These are phyloP conservation scores for Leptographium radiaticola DNA, from an alignment of 2,329 filamentous ascomycete species.

Conservation along the genomic window DNA sequence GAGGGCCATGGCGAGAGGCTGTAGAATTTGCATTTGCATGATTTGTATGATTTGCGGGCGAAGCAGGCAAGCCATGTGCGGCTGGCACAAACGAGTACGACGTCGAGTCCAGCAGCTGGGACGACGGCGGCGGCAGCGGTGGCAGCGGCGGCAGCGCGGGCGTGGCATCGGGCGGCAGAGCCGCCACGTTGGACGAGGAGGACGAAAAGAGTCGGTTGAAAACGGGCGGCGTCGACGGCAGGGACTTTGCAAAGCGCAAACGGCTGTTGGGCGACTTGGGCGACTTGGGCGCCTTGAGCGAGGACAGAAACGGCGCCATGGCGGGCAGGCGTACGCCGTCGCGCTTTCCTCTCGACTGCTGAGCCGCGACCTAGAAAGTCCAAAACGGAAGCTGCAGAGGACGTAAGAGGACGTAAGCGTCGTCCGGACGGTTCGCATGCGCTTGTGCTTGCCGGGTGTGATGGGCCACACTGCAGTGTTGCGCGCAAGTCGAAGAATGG, in stretches of 20 bases:
- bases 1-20: too few relatives aligned
- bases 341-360: neutral
- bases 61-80: neutral
- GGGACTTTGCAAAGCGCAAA: constrained; percentile 46
- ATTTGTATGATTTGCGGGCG: neutral
- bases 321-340: neutral
- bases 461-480: too few relatives aligned
- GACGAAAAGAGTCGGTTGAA: constrained; percentile 3
- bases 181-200: neutral
- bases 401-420: too few relatives aligned
- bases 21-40: neutral
- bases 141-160: neutral
- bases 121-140: constrained; percentile 4
- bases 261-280: constrained; percentile 21
- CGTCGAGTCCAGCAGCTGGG: constrained; percentile 1
- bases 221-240: constrained; percentile 31
- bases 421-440: too few relatives aligned
- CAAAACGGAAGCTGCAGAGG: too few relatives aligned
- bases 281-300: neutral
- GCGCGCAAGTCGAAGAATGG: too few relatives aligned
- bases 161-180: neutral
- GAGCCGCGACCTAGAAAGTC: too few relatives aligned
- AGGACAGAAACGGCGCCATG: neutral
- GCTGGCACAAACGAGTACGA: constrained; percentile 1
- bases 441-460: too few relatives aligned